These are phyloP conservation scores for Fusarium dimerum DNA, from an alignment of 2,329 filamentous ascomycete genomes.

Conservation along the genomic window DNA sequence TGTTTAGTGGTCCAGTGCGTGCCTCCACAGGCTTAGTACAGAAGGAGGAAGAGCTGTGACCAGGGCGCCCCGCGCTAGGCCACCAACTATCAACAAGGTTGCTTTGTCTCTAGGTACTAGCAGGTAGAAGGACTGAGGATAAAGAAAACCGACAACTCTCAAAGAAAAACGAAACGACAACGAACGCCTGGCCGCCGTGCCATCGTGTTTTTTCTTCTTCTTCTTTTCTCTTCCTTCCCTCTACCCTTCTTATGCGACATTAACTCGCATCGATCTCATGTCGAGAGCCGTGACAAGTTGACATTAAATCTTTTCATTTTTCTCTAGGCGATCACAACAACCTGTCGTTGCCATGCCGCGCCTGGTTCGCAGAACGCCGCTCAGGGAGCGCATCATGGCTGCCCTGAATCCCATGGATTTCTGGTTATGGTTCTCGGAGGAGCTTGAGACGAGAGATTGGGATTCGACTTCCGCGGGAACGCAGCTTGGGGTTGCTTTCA, in stretches of 20 bases:
- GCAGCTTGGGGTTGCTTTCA: conserved; percentile 73
- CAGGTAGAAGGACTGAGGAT: conserved; percentile 20
- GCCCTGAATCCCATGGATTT: conserved; percentile 87
- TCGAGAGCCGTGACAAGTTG: conserved; percentile 3
- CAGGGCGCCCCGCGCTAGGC: conserved; percentile 26
- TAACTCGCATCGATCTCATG: not conserved
- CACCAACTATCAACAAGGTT: conserved; percentile 20
- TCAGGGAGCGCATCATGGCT: conserved; percentile 77
- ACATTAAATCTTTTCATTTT: not conserved
- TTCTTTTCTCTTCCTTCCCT: conserved; percentile 1
- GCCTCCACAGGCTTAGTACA: not conserved
- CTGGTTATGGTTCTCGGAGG: conserved; percentile 86
- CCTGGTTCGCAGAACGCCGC: conserved; percentile 78
- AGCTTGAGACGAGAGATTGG: conserved; percentile 89
- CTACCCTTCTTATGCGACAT: conserved; percentile 4
- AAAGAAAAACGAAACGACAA: not conserved
- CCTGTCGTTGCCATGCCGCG: conserved; percentile 59
- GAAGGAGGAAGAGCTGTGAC: conserved; percentile 28
- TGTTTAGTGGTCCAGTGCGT: too few species aligned
- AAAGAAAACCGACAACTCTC: conserved; percentile 23
- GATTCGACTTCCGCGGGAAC: conserved; percentile 78
- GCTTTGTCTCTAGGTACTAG: conserved; percentile 20
- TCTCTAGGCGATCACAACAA: not conserved
- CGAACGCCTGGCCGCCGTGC: not conserved
- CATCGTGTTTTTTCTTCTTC: not conserved